A percentile compares a stretch with the other conserved stretches of the same genome.
Evolutionary conservation across 257 asterid species (phyloP).

Genomic region (Fraxinus cuspidata): DNA sequence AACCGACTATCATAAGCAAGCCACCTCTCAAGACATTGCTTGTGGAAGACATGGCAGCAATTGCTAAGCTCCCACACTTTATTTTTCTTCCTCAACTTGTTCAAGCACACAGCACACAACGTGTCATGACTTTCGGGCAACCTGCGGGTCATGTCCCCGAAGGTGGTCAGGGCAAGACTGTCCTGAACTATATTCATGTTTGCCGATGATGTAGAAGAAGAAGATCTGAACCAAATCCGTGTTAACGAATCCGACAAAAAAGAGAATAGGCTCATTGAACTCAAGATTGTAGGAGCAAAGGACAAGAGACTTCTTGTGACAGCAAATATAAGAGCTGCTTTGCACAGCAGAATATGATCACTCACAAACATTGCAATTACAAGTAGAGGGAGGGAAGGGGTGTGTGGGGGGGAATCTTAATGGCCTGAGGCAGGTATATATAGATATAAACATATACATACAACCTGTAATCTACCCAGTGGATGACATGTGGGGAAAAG

Average conservation of each 20-base stretch:
- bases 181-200: slow-evolving; percentile 38
- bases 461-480: slow-evolving; percentile 20
- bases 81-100: slow-evolving; percentile 46
- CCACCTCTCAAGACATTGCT: slow-evolving; percentile 68
- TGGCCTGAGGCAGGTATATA: slow-evolving; percentile 27
- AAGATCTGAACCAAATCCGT: slow-evolving; percentile 9
- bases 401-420: slow-evolving; percentile 40
- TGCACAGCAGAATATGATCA: slow-evolving; percentile 52
- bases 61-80: slow-evolving; percentile 64
- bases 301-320: slow-evolving; percentile 56
- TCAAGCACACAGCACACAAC: slow-evolving; percentile 64
- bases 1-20: slow-evolving; percentile 51
- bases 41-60: slow-evolving; percentile 77
- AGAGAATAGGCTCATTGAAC: slow-evolving; percentile 30
- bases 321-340: slow-evolving; percentile 58
- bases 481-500: slow-evolving; percentile 38
- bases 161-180: slow-evolving; percentile 45
- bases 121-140: slow-evolving; percentile 35
- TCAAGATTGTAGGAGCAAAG: slow-evolving; percentile 37
- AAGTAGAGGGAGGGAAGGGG: slow-evolving; percentile 31
- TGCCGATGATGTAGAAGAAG: slow-evolving; percentile 28
- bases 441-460: slow-evolving; percentile 19
- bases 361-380: slow-evolving; percentile 30
- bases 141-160: slow-evolving; percentile 39
- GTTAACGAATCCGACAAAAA: slow-evolving; percentile 21